Base-by-base conservation (phyloP, 768 basidiomycete species). In the Paxillus involutus region DNA sequence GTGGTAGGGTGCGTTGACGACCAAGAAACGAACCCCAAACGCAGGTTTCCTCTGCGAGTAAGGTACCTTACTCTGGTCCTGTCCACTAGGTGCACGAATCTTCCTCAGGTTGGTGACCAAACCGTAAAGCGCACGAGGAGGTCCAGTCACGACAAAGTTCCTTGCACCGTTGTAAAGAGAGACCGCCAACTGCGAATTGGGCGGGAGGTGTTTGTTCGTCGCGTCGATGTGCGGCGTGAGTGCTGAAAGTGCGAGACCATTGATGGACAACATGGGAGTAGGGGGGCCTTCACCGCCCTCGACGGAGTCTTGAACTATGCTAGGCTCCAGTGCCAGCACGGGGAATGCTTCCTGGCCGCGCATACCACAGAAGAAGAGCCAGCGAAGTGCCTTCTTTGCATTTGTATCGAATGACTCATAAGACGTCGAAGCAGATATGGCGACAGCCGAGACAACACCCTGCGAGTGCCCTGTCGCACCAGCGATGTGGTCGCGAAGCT, bases 381-480 rank as follows among this genome's bases (percentile, higher is more conserved):
- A 96, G 62, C 81, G 88, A 62, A 98, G 71, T 33, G 93, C 92
- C 70, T 96, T 95, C 67, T 79, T 75, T 9, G 85, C 79, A 72
- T 97, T 96, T 53, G 73, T 73, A 52, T 80, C 75, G 71, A 93
- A 91, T 3, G 87, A 85, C 44, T 87, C 86, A 56, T 86, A 84
- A 24, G 85, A 84, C 16, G 78, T 77, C 5, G 94, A 93, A 5
- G 91, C 84, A 7, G 95, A 81, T 63, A 98, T 84, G 37, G 83
- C 86, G 49, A 95, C 82, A n/a, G 97, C 97, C 12, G 95, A 92
- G 45, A 97, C 86, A 62, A 99, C 85, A 60, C 97, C 97, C 71
- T 98, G 96, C 2, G 95, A 98, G 74, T 99, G 97, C 32, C 97
- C 97, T 14, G 97, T 98, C 3, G 94, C 84, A 33, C 96, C 96